These are phyloP conservation scores for Albugo candida DNA, from an alignment of 352 stramenopile genomes.

Conservation along the genomic window DNA sequence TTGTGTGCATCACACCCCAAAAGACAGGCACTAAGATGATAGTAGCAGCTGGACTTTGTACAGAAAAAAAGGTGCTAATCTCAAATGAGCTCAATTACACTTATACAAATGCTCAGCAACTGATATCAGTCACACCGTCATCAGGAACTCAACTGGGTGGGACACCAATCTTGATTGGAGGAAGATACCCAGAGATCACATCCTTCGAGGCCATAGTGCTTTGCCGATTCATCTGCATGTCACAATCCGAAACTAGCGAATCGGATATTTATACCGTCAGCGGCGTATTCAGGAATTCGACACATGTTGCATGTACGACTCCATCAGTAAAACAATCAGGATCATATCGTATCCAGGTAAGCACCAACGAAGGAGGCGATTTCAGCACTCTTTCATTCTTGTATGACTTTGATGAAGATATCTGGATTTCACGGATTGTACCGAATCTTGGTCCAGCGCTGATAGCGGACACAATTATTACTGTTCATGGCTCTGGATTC, in stretches of 20 bases:
- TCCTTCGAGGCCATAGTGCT: conserved; percentile 1
- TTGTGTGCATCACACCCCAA: conserved; percentile 40
- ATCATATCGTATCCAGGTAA: conserved; percentile 26
- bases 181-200: conserved; percentile 36
- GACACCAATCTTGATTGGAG: conserved; percentile 29
- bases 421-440: conserved; percentile 23
- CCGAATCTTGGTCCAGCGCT: conserved; percentile 36
- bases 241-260: background rate
- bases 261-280: conserved; percentile 1
- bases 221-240: conserved; percentile 23
- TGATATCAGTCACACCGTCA: conserved; percentile 33
- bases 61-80: conserved; percentile 41
- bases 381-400: conserved; percentile 13
- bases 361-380: conserved; percentile 32
- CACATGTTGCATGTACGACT: conserved; percentile 25
- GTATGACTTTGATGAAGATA: conserved; percentile 26
- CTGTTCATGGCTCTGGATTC: conserved; percentile 40
- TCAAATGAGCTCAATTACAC: conserved; percentile 62
- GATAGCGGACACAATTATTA: conserved; percentile 32
- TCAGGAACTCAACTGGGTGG: conserved; percentile 28
- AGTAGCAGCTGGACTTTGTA: conserved; percentile 36
- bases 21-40: conserved; percentile 19
- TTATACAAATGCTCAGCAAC: conserved; percentile 28
- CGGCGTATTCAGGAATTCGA: conserved; percentile 15
- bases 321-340: conserved; percentile 13